Conservation (phyloP, 208 protist genomes). For the Angomonas deanei region DNA sequence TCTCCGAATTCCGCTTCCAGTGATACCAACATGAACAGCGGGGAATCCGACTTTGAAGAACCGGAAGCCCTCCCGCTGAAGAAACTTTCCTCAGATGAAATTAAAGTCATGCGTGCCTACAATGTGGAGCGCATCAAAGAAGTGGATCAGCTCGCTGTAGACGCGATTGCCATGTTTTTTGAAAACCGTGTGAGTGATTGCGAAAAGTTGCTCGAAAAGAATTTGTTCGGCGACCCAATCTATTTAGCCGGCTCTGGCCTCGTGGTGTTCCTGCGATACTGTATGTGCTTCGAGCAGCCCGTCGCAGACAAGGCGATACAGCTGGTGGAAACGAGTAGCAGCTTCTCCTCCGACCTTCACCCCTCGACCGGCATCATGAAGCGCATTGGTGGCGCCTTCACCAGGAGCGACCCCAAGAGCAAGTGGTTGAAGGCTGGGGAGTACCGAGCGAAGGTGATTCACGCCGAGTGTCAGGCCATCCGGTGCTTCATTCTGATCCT, state of each 20-base stretch:
- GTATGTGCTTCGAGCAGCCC: conserved; percentile 48
- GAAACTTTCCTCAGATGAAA: conserved; percentile 13
- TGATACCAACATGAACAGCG: too few relatives aligned
- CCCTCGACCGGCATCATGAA: conserved; percentile 13
- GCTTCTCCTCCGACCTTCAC: conserved; percentile 33
- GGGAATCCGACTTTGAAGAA: not conserved
- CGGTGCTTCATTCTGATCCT: conserved; percentile 40
- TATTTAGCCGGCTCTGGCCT: conserved; percentile 25
- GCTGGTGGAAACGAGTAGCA: conserved; percentile 20
- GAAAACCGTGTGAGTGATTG: conserved; percentile 43
- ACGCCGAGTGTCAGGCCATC: conserved; percentile 37
- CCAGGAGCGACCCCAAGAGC: conserved; percentile 12
- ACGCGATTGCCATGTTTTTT: conserved; percentile 45
- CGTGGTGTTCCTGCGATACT: conserved; percentile 34
- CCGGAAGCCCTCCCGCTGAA: not conserved
- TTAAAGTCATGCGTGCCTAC: conserved; percentile 21
- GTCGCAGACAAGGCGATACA: conserved; percentile 33
- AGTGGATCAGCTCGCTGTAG: conserved; percentile 20
- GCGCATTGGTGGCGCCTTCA: conserved; percentile 18
- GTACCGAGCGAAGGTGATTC: conserved; percentile 49
- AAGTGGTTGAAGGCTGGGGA: conserved; percentile 28
- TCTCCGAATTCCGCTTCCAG: too few relatives aligned
- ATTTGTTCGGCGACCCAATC: conserved; percentile 27
- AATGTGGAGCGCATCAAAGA: conserved; percentile 28
- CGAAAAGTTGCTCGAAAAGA: conserved; percentile 28